Evolutionary conservation across 2,329 filamentous ascomycete genomes (phyloP).

Genomic region (Emergomyces africanus): DNA sequence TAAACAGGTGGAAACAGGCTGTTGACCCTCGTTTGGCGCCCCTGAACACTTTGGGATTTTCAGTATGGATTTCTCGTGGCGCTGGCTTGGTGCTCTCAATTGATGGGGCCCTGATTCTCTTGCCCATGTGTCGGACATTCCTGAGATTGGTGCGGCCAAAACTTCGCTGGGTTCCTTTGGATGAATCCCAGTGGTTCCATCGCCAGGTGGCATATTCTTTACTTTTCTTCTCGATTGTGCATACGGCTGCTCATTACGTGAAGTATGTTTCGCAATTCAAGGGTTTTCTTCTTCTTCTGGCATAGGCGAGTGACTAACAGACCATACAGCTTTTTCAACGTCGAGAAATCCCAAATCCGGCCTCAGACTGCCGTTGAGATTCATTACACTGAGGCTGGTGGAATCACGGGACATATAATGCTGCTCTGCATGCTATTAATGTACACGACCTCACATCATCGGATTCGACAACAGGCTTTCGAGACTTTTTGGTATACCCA

Average conservation of each 20-base stretch:
- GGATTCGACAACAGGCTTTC: conserved; percentile 92
- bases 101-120: conserved; percentile 73
- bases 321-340: conserved; percentile 68
- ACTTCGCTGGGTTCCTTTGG: conserved; percentile 76
- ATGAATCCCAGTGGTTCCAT: conserved; percentile 96
- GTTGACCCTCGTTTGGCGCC: conserved; percentile 54
- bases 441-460: conserved; percentile 87
- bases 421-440: conserved; percentile 98
- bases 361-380: conserved; percentile 73
- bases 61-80: conserved; percentile 92
- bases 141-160: conserved; percentile 77
- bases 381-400: conserved; percentile 78
- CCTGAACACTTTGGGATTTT: conserved; percentile 71
- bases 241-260: conserved; percentile 77
- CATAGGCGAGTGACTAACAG: conserved; percentile 15
- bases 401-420: conserved; percentile 95
- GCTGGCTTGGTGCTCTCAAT: conserved; percentile 75
- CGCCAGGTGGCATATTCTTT: conserved; percentile 84
- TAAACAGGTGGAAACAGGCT: conserved; percentile 64
- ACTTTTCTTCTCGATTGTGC: conserved; percentile 66
- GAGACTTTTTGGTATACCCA: conserved; percentile 99
- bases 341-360: conserved; percentile 73
- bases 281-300: background rate
- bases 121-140: conserved; percentile 90
- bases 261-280: conserved; percentile 48